Conservation (phyloP, 352 stramenopile species). For the Peronospora destructor region DNA sequence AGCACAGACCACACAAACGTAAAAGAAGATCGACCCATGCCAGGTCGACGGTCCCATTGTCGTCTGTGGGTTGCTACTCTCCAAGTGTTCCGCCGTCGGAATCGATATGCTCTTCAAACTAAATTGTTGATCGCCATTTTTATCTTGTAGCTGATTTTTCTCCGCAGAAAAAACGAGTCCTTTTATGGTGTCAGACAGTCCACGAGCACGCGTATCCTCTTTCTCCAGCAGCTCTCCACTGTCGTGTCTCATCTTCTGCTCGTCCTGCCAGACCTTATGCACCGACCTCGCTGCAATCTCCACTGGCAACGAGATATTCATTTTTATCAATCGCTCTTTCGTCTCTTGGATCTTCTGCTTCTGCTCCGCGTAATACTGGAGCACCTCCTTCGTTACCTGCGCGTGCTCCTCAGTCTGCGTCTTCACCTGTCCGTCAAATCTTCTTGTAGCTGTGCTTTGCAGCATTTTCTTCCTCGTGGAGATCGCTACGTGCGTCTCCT, state of each 20-base stretch:
- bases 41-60: constrained; percentile 3
- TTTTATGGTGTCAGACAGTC: constrained; percentile 2
- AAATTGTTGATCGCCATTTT: constrained; percentile 4
- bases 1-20: constrained; percentile 21
- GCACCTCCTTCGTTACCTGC: constrained; percentile 21
- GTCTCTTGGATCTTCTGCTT: constrained; percentile 24
- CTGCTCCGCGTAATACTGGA: constrained; percentile 23
- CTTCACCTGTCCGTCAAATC: constrained; percentile 15
- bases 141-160: constrained; percentile 7
- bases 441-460: constrained; percentile 8
- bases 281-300: constrained; percentile 13
- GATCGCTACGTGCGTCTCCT: constrained; percentile 20
- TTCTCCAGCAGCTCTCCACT: background rate
- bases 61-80: background rate
- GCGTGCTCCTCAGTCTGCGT: constrained; percentile 16
- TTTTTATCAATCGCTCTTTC: constrained; percentile 13
- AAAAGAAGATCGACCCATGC: constrained; percentile 32
- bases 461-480: constrained; percentile 21
- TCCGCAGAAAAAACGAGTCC: constrained; percentile 9
- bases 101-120: constrained; percentile 12
- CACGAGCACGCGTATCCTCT: background rate
- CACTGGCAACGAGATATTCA: constrained; percentile 25
- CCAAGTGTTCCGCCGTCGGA: background rate
- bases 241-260: constrained; percentile 1
- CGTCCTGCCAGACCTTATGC: constrained; percentile 5